Percentiles rank a stretch among this genome's conserved stretches.
Conservation (phyloP, 352 stramenopile species). For the Phytophthora tentaculata region DNA sequence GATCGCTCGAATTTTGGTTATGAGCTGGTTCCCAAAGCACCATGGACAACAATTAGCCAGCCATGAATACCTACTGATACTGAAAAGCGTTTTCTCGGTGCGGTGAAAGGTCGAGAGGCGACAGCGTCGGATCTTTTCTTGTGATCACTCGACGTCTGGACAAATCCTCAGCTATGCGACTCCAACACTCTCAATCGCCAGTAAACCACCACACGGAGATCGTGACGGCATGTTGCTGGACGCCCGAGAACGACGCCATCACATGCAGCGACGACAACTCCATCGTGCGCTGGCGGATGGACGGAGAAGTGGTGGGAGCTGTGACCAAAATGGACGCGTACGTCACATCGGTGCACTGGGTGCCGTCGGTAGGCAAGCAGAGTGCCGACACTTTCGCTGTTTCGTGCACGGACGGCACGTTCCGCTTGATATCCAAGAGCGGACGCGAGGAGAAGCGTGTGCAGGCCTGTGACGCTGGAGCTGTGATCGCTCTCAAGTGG, state of each 20-base stretch:
- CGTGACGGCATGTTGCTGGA: slow-evolving; percentile 88
- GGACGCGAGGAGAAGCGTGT: slow-evolving; percentile 94
- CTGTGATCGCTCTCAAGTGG: slow-evolving; percentile 92
- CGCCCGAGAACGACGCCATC: slow-evolving; percentile 89
- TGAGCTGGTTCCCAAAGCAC: slow-evolving; percentile 3
- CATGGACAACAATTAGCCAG: slow-evolving; percentile 4
- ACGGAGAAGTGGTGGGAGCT: slow-evolving; percentile 79
- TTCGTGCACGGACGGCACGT: slow-evolving; percentile 90
- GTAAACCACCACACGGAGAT: slow-evolving; percentile 83
- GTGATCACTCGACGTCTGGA: slow-evolving; percentile 17
- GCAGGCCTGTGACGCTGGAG: slow-evolving; percentile 75
- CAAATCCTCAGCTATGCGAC: slow-evolving; percentile 58
- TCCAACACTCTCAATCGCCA: slow-evolving; percentile 78
- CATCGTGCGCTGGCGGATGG: slow-evolving; percentile 86
- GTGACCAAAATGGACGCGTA: slow-evolving; percentile 78
- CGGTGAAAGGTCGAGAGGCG: slow-evolving; percentile 24
- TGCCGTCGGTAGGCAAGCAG: slow-evolving; percentile 84
- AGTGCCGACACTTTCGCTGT: slow-evolving; percentile 88
- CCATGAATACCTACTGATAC: slow-evolving; percentile 28
- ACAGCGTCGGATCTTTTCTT: slow-evolving; percentile 27
- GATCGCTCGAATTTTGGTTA: slow-evolving; percentile 11
- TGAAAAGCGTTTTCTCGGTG: slow-evolving; percentile 15
- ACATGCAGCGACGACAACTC: slow-evolving; percentile 88
- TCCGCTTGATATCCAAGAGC: slow-evolving; percentile 90
- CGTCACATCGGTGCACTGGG: slow-evolving; percentile 83